Percentiles rank a stretch among this genome's conserved stretches.
Conservation (phyloP, 2,329 filamentous ascomycete genomes). For the Penicillium sp. region DNA sequence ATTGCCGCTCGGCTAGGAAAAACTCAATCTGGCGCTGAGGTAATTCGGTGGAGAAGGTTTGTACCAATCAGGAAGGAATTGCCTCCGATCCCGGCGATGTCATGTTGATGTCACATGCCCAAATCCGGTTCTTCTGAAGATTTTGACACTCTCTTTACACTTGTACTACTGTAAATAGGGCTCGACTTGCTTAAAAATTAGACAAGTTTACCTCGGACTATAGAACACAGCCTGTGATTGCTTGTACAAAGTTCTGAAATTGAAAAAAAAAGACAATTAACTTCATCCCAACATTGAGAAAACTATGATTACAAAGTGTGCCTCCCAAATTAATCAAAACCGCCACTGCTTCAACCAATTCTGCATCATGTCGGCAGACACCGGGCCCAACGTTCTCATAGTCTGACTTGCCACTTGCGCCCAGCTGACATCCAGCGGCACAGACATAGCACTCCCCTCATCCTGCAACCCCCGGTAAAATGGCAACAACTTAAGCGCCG, state of each 20-base stretch:
- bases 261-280: neutral
- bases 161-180: too few species aligned
- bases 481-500: constrained; percentile 55
- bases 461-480: constrained; percentile 46
- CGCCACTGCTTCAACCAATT: constrained; percentile 37
- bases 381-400: constrained; percentile 43
- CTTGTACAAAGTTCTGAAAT: neutral
- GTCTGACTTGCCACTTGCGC: constrained; percentile 47
- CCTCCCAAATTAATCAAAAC: constrained; percentile 10
- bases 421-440: constrained; percentile 46
- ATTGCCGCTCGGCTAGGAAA: neutral
- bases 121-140: neutral
- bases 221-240: neutral
- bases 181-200: too few species aligned
- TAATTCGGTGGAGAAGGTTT: neutral
- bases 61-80: neutral
- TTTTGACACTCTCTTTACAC: neutral
- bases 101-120: neutral
- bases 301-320: neutral
- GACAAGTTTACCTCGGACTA: too few species aligned
- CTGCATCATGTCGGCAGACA: constrained; percentile 49
- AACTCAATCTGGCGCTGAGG: neutral
- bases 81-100: neutral
- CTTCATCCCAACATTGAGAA: neutral
- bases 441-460: constrained; percentile 26